Conservation (phyloP, 1,139 yeast genomes). For the Zygosaccharomyces sapae region DNA sequence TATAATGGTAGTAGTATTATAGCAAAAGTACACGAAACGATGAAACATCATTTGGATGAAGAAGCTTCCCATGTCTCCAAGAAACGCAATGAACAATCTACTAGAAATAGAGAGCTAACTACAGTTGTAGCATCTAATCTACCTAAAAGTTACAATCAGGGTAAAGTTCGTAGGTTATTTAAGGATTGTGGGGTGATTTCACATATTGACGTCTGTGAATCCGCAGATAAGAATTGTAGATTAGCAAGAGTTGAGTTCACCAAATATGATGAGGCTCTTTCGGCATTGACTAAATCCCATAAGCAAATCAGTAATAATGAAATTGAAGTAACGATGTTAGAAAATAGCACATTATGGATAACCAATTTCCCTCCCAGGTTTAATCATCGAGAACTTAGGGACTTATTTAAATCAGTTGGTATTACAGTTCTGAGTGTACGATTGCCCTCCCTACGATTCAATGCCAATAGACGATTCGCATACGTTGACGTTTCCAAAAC, state of each 20-base stretch:
- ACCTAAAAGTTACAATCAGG: conserved; percentile 34
- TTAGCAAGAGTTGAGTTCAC: conserved; percentile 56
- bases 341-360: conserved; percentile 38
- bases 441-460: conserved; percentile 60
- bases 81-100: neutral
- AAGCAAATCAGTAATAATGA: conserved; percentile 45
- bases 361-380: conserved; percentile 68
- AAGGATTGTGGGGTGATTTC: conserved; percentile 57
- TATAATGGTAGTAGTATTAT: neutral
- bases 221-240: conserved; percentile 24
- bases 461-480: conserved; percentile 64
- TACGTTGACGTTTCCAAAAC: conserved; percentile 57
- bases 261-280: conserved; percentile 45
- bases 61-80: conserved; percentile 4
- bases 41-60: conserved; percentile 10
- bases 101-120: conserved; percentile 24
- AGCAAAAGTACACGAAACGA: neutral
- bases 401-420: conserved; percentile 47
- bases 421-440: conserved; percentile 49
- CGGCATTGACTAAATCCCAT: conserved; percentile 58
- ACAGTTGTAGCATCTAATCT: conserved; percentile 32
- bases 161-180: conserved; percentile 44
- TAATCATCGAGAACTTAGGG: conserved; percentile 41
- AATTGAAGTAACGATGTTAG: conserved; percentile 41
- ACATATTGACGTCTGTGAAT: conserved; percentile 36